Conservation (phyloP, 208 protist species). For the Crithidia brevicula region DNA sequence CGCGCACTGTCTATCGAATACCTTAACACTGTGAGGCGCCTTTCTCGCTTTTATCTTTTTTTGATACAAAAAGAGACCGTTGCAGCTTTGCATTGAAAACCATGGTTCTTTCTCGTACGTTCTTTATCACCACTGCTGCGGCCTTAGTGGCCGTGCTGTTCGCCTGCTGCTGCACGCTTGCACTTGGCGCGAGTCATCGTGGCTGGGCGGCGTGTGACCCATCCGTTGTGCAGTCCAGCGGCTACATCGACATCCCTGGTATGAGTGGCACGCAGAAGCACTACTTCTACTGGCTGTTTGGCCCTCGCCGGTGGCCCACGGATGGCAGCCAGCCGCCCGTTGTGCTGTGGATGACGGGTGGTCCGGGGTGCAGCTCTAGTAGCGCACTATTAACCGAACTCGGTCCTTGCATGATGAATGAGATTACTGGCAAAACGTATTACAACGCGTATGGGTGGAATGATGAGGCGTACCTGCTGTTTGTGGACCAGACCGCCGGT, state of each 20-base stretch:
- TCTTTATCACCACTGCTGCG: background rate
- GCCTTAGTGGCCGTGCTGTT: background rate
- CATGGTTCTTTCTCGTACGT: background rate
- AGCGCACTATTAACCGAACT: constrained; percentile 77
- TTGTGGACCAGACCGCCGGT: constrained; percentile 91
- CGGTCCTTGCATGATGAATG: constrained; percentile 82
- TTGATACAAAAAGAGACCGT: too few relatives aligned
- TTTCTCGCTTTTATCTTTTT: too few relatives aligned
- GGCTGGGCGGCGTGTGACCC: constrained; percentile 9
- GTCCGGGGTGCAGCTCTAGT: constrained; percentile 88
- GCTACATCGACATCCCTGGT: constrained; percentile 76
- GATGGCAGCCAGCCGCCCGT: constrained; percentile 57
- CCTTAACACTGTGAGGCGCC: too few relatives aligned
- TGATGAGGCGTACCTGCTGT: constrained; percentile 84
- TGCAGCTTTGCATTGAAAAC: too few relatives aligned
- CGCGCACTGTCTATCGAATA: too few relatives aligned
- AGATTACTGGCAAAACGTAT: constrained; percentile 36
- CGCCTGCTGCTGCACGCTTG: background rate
- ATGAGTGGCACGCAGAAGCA: constrained; percentile 45
- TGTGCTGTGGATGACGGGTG: constrained; percentile 92
- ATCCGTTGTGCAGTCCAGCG: constrained; percentile 64
- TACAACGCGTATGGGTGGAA: constrained; percentile 87
- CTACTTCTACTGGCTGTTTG: constrained; percentile 94
- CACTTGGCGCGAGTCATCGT: background rate
- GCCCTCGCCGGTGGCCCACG: constrained; percentile 45